Evolutionary conservation across 306 rosid genomes (phyloP).

Genomic region (Quercus parvula): DNA sequence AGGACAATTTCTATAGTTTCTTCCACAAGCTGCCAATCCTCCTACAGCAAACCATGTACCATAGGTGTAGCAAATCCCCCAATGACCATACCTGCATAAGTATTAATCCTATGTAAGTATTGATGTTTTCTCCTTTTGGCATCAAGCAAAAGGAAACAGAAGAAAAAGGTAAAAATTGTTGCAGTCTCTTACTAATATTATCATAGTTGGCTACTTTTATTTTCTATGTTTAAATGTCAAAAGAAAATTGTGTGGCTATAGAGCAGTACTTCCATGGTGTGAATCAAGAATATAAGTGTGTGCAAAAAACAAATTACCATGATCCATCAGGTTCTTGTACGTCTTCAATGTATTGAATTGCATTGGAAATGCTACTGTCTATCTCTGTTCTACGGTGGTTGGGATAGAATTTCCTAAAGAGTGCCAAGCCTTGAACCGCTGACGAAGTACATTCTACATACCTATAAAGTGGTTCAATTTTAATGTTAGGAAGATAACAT

Average conservation of each 20-base stretch:
- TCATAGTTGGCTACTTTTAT: too few species aligned
- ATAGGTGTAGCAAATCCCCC: constrained; percentile 83
- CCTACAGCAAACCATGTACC: constrained; percentile 69
- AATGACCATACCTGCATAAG: constrained; percentile 61
- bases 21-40: constrained; percentile 47
- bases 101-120: background rate
- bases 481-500: background rate
- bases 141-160: background rate
- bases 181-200: background rate
- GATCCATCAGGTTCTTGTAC: constrained; percentile 70
- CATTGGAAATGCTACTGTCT: constrained; percentile 41
- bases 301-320: constrained; percentile 41
- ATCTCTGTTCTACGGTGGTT: constrained; percentile 53
- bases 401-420: constrained; percentile 59
- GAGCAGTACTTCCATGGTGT: background rate
- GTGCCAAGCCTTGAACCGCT: constrained; percentile 40
- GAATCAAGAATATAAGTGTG: background rate
- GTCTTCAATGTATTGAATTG: constrained; percentile 38
- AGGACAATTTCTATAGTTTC: constrained; percentile 32
- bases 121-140: background rate
- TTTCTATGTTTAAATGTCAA: too few species aligned
- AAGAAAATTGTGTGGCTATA: background rate
- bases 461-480: constrained; percentile 19
- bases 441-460: constrained; percentile 69
- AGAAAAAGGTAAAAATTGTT: background rate